These are phyloP conservation scores for Aleurites moluccanus DNA, from an alignment of 441 rosid species.

Conservation along the genomic window DNA sequence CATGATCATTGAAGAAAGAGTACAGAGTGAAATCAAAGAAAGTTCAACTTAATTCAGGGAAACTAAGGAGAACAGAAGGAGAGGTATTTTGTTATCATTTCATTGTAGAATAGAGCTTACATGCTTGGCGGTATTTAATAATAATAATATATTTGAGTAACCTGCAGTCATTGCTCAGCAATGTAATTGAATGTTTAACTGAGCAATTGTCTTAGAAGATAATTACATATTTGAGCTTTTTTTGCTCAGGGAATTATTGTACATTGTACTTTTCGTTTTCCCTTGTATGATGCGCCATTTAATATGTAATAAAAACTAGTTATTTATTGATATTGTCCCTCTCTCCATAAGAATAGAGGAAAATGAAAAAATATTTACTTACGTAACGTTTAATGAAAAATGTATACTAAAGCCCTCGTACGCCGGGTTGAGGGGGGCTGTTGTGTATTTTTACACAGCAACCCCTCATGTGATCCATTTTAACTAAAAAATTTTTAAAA, in stretches of 20 bases:
- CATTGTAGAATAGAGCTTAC: neutral
- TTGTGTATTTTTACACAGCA: too few relatives aligned
- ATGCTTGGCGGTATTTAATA: neutral
- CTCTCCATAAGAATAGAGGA: too few relatives aligned
- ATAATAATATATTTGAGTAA: conserved; percentile 2
- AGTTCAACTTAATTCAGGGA: neutral
- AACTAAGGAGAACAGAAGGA: conserved; percentile 3
- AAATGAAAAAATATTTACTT: too few relatives aligned
- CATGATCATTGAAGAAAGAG: neutral
- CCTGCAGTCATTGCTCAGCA: neutral
- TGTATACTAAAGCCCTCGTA: too few relatives aligned
- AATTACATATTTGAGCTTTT: neutral
- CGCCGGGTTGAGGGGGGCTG: too few relatives aligned
- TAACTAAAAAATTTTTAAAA: too few relatives aligned
- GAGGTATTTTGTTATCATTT: neutral
- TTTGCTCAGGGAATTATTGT: neutral
- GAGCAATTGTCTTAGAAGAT: conserved; percentile 11
- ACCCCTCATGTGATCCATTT: too few relatives aligned
- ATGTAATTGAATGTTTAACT: conserved; percentile 3
- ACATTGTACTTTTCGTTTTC: neutral
- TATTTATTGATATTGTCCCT: too few relatives aligned
- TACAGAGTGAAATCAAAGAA: neutral
- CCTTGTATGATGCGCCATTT: too few relatives aligned
- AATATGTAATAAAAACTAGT: too few relatives aligned
- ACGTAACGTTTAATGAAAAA: too few relatives aligned